Conservation (phyloP, 2,329 filamentous ascomycete genomes). For the Ophiosphaerella herpotricha region DNA sequence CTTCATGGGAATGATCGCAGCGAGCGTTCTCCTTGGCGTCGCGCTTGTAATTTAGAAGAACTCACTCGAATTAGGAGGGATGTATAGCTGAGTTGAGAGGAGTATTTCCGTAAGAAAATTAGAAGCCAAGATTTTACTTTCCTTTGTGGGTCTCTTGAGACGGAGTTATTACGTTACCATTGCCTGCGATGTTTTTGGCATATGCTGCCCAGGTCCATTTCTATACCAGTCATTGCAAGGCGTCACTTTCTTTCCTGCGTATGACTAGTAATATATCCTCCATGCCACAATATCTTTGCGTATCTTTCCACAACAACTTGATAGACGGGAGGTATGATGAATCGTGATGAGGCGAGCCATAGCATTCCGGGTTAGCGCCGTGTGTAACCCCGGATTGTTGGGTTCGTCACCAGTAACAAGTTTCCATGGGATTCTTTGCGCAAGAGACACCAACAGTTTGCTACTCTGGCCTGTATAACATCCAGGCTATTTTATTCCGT, state of each 20-base stretch:
- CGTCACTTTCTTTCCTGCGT: constrained; percentile 7
- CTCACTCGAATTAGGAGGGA: constrained; percentile 1
- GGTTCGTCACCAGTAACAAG: constrained; percentile 1
- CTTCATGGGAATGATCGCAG: constrained; percentile 36
- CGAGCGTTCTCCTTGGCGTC: constrained; percentile 39
- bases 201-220: not conserved
- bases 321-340: not conserved
- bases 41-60: constrained; percentile 35
- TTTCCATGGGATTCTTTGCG: constrained; percentile 7
- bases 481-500: no score
- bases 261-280: constrained; percentile 11
- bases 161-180: not conserved
- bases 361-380: not conserved
- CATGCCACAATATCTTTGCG: not conserved
- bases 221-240: constrained; percentile 16
- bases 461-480: no score
- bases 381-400: constrained; percentile 5
- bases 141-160: not conserved
- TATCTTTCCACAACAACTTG: no score
- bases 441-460: no score
- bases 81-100: constrained; percentile 1
- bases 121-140: constrained; percentile 1
- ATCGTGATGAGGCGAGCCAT: not conserved
- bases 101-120: constrained; percentile 4
- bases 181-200: no score